phyloP scores from a whole-genome alignment of 1,284 basidiomycete species.

The Sanguinoderma infundibulare region DNA sequence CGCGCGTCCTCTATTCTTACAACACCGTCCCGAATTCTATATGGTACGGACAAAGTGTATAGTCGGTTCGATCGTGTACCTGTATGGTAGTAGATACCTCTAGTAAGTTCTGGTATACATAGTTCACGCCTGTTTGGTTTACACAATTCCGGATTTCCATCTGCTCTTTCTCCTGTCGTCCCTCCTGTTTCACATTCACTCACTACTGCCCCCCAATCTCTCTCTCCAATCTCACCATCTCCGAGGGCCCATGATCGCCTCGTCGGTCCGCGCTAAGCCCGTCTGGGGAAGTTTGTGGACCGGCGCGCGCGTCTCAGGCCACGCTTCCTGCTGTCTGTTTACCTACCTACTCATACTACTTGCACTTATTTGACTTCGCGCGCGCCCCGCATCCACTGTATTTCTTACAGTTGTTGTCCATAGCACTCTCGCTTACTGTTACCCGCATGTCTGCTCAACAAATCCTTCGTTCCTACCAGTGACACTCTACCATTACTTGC shows the following conservation, averaged over 20 bases:
- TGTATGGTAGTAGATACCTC: slow-evolving; percentile 28
- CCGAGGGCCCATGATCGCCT: background rate
- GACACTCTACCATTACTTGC: background rate
- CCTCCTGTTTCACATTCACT: slow-evolving; percentile 6
- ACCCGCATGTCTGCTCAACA: background rate
- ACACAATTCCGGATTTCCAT: slow-evolving; percentile 5
- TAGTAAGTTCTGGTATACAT: slow-evolving; percentile 28
- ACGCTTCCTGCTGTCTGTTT: background rate
- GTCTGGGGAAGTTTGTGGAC: background rate
- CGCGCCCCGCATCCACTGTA: background rate
- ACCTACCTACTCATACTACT: slow-evolving; percentile 1
- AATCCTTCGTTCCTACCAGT: too few relatives aligned
- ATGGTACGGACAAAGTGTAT: slow-evolving; percentile 28
- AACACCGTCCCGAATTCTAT: slow-evolving; percentile 16
- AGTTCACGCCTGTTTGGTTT: slow-evolving; percentile 20
- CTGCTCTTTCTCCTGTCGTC: background rate
- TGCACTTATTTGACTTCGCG: slow-evolving; percentile 1
- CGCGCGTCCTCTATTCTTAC: background rate
- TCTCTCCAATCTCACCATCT: background rate
- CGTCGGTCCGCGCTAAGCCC: background rate
- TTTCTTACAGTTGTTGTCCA: slow-evolving; percentile 2
- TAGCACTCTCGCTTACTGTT: background rate
- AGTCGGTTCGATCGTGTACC: slow-evolving; percentile 27
- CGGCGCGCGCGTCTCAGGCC: background rate
- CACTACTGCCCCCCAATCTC: background rate